These are phyloP conservation scores for Sporothrix variecibatus DNA, from an alignment of 2,329 filamentous ascomycete genomes.

Conservation along the genomic window DNA sequence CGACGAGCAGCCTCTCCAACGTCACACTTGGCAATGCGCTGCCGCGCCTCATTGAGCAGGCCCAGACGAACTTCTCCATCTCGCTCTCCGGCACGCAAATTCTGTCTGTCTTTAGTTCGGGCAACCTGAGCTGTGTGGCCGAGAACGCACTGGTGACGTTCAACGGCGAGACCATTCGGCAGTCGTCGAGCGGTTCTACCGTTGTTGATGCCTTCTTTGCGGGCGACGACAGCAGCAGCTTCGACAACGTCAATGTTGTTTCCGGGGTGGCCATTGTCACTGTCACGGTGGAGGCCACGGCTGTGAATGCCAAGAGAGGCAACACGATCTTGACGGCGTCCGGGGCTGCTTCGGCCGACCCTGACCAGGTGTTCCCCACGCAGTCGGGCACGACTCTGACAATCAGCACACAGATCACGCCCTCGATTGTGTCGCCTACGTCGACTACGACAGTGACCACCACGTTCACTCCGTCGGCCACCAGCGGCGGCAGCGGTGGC, in stretches of 20 bases:
- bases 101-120: constrained; percentile 72
- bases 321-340: constrained; percentile 35
- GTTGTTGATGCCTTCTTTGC: constrained; percentile 33
- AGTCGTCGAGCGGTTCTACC: constrained; percentile 35
- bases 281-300: constrained; percentile 24
- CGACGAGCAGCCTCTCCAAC: constrained; percentile 53
- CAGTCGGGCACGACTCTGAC: constrained; percentile 39
- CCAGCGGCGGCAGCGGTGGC: background rate
- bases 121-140: constrained; percentile 75
- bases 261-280: constrained; percentile 29
- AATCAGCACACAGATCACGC: constrained; percentile 32
- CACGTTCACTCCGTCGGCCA: constrained; percentile 26
- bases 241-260: background rate
- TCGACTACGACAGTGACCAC: constrained; percentile 36
- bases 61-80: constrained; percentile 71
- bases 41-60: constrained; percentile 68
- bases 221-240: background rate
- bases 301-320: constrained; percentile 20
- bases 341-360: constrained; percentile 20
- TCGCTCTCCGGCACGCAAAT: constrained; percentile 70
- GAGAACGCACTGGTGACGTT: constrained; percentile 91
- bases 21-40: constrained; percentile 82
- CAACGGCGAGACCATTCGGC: constrained; percentile 55
- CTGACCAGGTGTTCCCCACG: constrained; percentile 33
- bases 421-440: constrained; percentile 33